phyloP scores from a whole-genome alignment of 257 asterid genomes.

The Solanum corneliomulleri region DNA sequence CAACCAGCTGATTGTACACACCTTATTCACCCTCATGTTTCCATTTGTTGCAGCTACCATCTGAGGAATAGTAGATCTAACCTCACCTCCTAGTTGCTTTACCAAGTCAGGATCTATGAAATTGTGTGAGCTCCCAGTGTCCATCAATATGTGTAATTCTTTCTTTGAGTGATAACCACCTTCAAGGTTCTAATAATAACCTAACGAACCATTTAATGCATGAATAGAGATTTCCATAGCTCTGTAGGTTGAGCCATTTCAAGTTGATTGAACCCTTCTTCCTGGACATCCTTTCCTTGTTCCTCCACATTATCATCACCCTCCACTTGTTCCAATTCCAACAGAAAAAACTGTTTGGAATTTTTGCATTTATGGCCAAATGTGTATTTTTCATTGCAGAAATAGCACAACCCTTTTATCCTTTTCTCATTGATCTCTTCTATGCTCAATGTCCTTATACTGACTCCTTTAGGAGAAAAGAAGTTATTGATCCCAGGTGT shows the following conservation, averaged over 20 bases:
- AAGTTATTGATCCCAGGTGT: neutral
- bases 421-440: neutral
- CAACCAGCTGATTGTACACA: neutral
- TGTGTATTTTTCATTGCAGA: neutral
- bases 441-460: neutral
- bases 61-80: neutral
- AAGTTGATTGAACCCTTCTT: neutral
- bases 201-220: neutral
- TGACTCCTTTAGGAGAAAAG: neutral
- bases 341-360: neutral
- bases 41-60: neutral
- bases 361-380: neutral
- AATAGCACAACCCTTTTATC: neutral
- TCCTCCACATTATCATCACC: neutral
- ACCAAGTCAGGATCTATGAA: neutral
- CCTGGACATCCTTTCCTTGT: neutral
- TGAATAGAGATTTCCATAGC: neutral
- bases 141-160: neutral
- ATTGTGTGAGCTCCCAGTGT: neutral
- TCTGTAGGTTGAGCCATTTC: neutral
- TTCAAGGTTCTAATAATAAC: neutral
- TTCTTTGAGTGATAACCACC: neutral
- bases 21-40: neutral
- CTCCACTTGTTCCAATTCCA: neutral
- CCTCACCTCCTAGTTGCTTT: neutral